Evolutionary conservation across 306 rosid genomes (phyloP).

Genomic region (Cyclanthera cordifolia): DNA sequence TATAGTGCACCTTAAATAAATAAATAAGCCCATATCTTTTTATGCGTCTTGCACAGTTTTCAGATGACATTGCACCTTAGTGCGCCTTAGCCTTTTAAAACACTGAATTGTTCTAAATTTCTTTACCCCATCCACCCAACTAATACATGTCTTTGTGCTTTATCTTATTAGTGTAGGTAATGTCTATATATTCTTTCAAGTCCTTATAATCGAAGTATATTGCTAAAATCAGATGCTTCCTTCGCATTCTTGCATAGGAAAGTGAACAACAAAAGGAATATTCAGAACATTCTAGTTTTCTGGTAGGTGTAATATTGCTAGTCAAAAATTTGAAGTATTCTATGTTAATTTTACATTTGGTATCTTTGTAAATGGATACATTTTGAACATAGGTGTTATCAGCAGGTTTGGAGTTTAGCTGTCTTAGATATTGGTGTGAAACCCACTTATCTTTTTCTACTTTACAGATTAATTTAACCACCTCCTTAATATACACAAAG

Average conservation of each 20-base stretch:
- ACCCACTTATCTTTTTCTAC: not conserved
- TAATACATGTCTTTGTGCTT: too few relatives aligned
- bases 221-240: not conserved
- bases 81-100: too few relatives aligned
- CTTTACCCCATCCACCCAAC: not conserved
- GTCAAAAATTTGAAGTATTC: not conserved
- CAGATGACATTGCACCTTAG: too few relatives aligned
- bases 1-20: too few relatives aligned
- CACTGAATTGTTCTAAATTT: not conserved
- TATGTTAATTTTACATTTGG: not conserved
- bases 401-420: conserved; percentile 11
- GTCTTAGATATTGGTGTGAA: conserved; percentile 11
- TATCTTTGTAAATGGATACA: not conserved
- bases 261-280: not conserved
- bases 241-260: not conserved
- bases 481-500: not conserved
- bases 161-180: not conserved
- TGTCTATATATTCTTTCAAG: not conserved
- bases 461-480: not conserved
- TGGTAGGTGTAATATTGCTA: not conserved
- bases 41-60: too few relatives aligned
- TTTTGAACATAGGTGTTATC: conserved; percentile 4
- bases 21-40: too few relatives aligned
- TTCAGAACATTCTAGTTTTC: not conserved
- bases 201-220: not conserved